Evolutionary conservation across 495 filamentous ascomycete species (phyloP).

Genomic region (Xylaria nigripes): DNA sequence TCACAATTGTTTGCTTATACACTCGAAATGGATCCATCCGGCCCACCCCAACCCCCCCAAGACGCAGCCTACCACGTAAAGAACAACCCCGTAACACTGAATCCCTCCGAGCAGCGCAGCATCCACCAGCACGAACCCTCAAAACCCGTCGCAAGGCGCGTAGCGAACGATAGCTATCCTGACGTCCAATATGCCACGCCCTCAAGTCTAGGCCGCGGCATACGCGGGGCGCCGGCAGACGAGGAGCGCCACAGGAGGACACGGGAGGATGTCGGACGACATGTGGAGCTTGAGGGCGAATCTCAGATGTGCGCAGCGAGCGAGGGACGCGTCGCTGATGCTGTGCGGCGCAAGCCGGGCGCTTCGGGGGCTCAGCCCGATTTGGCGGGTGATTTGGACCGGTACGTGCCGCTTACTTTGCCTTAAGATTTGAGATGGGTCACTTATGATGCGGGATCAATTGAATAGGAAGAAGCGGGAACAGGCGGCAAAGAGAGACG

Average conservation of each 20-base stretch:
- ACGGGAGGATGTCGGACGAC: slow-evolving; percentile 23
- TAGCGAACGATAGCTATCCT: slow-evolving; percentile 14
- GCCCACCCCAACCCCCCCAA: slow-evolving; percentile 40
- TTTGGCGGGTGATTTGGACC: slow-evolving; percentile 33
- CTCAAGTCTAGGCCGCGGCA: slow-evolving; percentile 31
- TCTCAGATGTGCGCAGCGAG: slow-evolving; percentile 47
- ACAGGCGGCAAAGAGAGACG: slow-evolving; percentile 1
- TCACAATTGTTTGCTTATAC: no score
- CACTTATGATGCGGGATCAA: background rate
- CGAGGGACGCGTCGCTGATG: slow-evolving; percentile 48
- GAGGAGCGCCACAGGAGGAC: slow-evolving; percentile 19
- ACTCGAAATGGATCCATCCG: slow-evolving; percentile 3
- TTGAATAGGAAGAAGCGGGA: slow-evolving; percentile 8
- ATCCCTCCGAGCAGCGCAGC: slow-evolving; percentile 39
- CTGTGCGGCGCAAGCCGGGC: slow-evolving; percentile 36
- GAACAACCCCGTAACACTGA: slow-evolving; percentile 43
- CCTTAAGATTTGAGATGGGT: background rate
- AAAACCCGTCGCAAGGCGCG: slow-evolving; percentile 21
- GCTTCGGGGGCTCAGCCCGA: slow-evolving; percentile 19
- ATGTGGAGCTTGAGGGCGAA: slow-evolving; percentile 40
- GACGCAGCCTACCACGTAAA: slow-evolving; percentile 42
- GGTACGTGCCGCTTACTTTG: slow-evolving; percentile 19
- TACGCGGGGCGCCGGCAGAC: slow-evolving; percentile 23
- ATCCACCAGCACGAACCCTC: slow-evolving; percentile 14
- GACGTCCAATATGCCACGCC: slow-evolving; percentile 23